Conservation (phyloP, 2,329 filamentous ascomycete genomes). For the Microsporum ferrugineum region DNA sequence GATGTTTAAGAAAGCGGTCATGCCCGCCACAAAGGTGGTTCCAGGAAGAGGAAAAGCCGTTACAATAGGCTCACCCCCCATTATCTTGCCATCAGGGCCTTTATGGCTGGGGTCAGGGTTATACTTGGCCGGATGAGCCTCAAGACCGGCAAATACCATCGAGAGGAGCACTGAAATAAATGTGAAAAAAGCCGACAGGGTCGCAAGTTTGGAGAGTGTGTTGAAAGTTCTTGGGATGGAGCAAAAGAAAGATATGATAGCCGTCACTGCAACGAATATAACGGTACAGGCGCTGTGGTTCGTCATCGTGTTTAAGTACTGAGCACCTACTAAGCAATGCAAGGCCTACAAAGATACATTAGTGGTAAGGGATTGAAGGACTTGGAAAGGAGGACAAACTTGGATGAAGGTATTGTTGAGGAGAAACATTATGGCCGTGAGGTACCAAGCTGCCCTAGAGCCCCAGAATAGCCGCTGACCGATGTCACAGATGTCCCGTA, state of each 20-base stretch:
- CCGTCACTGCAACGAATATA: constrained; percentile 62
- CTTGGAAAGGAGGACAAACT: constrained; percentile 28
- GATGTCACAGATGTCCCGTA: constrained; percentile 86
- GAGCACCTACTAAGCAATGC: constrained; percentile 71
- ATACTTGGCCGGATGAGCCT: constrained; percentile 61
- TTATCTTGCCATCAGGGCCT: constrained; percentile 16
- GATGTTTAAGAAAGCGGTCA: constrained; percentile 89
- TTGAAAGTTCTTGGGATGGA: constrained; percentile 80
- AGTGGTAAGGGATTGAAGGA: not conserved
- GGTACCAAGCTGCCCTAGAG: constrained; percentile 57
- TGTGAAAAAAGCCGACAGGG: constrained; percentile 71
- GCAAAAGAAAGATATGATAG: constrained; percentile 62
- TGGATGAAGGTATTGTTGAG: constrained; percentile 91
- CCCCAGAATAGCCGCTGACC: constrained; percentile 92
- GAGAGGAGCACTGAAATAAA: constrained; percentile 80
- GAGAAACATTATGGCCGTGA: constrained; percentile 74
- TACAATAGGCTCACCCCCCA: constrained; percentile 53
- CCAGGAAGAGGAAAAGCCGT: constrained; percentile 54
- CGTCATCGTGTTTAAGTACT: constrained; percentile 84
- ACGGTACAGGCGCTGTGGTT: constrained; percentile 64
- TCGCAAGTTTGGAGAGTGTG: constrained; percentile 67
- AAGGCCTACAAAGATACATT: constrained; percentile 43
- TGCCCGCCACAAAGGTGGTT: constrained; percentile 68
- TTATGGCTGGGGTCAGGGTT: constrained; percentile 37
- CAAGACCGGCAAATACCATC: constrained; percentile 67